Base-by-base conservation (phyloP, 2,329 filamentous ascomycete species). In the Teratosphaeria gauchensis region DNA sequence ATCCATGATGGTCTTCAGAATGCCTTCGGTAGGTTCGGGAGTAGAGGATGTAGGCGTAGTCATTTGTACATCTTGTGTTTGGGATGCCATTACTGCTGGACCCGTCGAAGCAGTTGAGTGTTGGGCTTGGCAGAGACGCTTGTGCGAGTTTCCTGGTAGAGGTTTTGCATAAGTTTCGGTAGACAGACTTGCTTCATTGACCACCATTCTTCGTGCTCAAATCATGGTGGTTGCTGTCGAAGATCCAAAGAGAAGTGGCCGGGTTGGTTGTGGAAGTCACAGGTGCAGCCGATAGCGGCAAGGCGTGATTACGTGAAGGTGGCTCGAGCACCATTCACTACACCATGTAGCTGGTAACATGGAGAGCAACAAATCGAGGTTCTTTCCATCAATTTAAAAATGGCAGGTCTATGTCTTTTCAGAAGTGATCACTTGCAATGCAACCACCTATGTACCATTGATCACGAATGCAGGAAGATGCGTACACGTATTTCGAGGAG, bases 1-100 rank as follows among this genome's bases (percentile, higher is more conserved):
- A 12, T 24, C 16, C 56, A 58, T 58, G 53, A 60, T 58, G 32
- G 53, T 55, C 32, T 60, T 58, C 24, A 60, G 56, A 7, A 60
- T 56, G 51, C 58, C 51, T 16, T 59, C 55, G 35, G 4, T 51
- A 21, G 42, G 19, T 21, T 48, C 42, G 6, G 42, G 11, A 19
- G n/a, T 5, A 48, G 16, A 3, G 42, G n/a, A 7, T n/a, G 42
- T 16, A 48, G 42, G n/a, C 42, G 42, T 48, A 8, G 42, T 21
- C 42, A 21, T 48, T 8, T 21, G 42, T 5, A 48, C 42, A 48
- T 48, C 42, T 24, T 48, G 42, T 48, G 4, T n/a, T 4, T 21
- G 16, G n/a, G 42, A 48, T 19, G n/a, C 42, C 42, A 48, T 48
- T n/a, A 9, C 11, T 21, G 42, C 35, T 5, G n/a, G 35, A 16